Conservation (phyloP, 306 rosid species). For the Clitoria ternatea region DNA sequence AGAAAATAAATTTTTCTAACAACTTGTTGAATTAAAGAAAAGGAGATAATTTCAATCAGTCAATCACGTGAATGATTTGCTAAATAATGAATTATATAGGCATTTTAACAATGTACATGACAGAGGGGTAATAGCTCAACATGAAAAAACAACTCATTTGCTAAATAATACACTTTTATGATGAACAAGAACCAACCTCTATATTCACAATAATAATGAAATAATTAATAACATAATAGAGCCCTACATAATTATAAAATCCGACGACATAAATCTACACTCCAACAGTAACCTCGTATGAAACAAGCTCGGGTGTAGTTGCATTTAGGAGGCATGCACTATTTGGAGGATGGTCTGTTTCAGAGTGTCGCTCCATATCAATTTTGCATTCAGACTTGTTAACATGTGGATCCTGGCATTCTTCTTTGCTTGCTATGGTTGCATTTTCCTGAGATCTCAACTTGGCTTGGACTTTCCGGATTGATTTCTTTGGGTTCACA, state of each 20-base stretch:
- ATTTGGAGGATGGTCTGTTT: slow-evolving; percentile 24
- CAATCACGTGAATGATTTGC: neutral
- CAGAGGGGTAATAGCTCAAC: neutral
- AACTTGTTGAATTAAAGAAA: neutral
- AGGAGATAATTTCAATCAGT: neutral
- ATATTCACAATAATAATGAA: slow-evolving; percentile 42
- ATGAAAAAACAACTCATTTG: neutral
- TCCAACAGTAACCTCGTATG: slow-evolving; percentile 56
- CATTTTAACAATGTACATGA: slow-evolving; percentile 7
- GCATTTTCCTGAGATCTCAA: slow-evolving; percentile 46
- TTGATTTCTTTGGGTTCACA: slow-evolving; percentile 48
- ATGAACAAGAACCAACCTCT: slow-evolving; percentile 19
- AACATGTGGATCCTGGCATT: slow-evolving; percentile 21
- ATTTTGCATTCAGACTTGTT: slow-evolving; percentile 28
- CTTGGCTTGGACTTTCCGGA: slow-evolving; percentile 38
- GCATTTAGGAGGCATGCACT: slow-evolving; percentile 23
- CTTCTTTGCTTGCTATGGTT: slow-evolving; percentile 34
- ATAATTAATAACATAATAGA: slow-evolving; percentile 16
- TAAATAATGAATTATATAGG: neutral
- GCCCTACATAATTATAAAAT: slow-evolving; percentile 16
- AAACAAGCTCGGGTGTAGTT: slow-evolving; percentile 42
- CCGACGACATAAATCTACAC: slow-evolving; percentile 29
- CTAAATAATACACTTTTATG: slow-evolving; percentile 15
- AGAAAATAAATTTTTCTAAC: no score
- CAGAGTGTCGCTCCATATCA: slow-evolving; percentile 23